A percentile compares a stretch with the other conserved stretches of the same genome.
Conservation (phyloP, 345 rosid species). For the Citrus glauca region DNA sequence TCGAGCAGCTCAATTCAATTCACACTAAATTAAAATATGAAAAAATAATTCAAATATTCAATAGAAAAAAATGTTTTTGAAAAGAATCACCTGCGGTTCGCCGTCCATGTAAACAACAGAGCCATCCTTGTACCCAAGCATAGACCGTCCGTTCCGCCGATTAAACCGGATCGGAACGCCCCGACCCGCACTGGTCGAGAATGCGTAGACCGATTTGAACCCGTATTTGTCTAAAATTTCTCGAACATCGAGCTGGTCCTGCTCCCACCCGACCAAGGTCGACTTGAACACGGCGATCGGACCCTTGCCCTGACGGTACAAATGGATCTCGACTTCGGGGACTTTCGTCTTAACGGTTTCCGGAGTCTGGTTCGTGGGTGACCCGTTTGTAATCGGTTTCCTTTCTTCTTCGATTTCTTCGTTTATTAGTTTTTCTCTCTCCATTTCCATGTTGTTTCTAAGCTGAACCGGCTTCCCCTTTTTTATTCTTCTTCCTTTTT, state of each 20-base stretch:
- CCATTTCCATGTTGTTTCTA: slow-evolving; percentile 9
- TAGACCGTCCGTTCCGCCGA: slow-evolving; percentile 74
- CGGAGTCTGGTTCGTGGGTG: slow-evolving; percentile 13
- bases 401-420: slow-evolving; percentile 53
- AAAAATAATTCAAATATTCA: neutral
- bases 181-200: slow-evolving; percentile 62
- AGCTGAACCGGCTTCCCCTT: neutral
- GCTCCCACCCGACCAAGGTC: slow-evolving; percentile 74
- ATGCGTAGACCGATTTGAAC: slow-evolving; percentile 72
- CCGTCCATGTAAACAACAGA: slow-evolving; percentile 75
- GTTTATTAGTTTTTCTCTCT: slow-evolving; percentile 15
- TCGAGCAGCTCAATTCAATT: slow-evolving; percentile 1
- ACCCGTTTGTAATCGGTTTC: slow-evolving; percentile 7
- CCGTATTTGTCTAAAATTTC: slow-evolving; percentile 69
- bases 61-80: neutral
- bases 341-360: slow-evolving; percentile 41
- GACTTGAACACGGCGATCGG: slow-evolving; percentile 84
- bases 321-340: slow-evolving; percentile 79
- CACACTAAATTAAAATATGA: neutral
- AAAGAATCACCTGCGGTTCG: slow-evolving; percentile 61
- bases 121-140: slow-evolving; percentile 68
- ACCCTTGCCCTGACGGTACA: slow-evolving; percentile 67
- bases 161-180: slow-evolving; percentile 77
- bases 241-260: slow-evolving; percentile 85
- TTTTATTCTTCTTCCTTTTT: too few relatives aligned